Conservation (phyloP, 768 basidiomycete genomes). For the Mycena capillaripes region DNA sequence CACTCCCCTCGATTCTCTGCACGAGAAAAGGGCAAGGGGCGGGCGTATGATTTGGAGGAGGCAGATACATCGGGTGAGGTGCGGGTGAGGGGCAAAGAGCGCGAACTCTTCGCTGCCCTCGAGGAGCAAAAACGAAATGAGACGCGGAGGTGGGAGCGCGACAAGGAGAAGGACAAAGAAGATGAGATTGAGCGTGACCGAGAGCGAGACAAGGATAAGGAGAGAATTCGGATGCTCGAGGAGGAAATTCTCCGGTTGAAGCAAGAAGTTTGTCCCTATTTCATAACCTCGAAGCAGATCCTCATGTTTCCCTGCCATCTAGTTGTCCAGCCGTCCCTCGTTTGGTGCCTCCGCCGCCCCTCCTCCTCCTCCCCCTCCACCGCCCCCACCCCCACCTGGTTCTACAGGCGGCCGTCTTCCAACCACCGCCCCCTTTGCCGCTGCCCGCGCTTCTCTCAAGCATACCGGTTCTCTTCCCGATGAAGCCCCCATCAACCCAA, state of each 20-base stretch:
- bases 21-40: slow-evolving; percentile 62
- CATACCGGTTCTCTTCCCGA: slow-evolving; percentile 63
- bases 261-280: slow-evolving; percentile 61
- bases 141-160: slow-evolving; percentile 51
- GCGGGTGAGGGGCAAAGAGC: slow-evolving; percentile 70
- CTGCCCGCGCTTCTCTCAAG: slow-evolving; percentile 77
- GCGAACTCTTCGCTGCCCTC: slow-evolving; percentile 69
- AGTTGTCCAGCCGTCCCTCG: slow-evolving; percentile 63
- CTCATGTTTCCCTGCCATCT: slow-evolving; percentile 5
- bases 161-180: slow-evolving; percentile 46
- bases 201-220: slow-evolving; percentile 71
- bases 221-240: slow-evolving; percentile 73
- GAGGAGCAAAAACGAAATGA: slow-evolving; percentile 65
- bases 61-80: slow-evolving; percentile 60
- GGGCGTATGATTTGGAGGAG: slow-evolving; percentile 46
- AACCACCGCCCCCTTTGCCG: slow-evolving; percentile 59
- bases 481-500: slow-evolving; percentile 77
- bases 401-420: slow-evolving; percentile 45
- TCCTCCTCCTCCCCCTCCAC: slow-evolving; percentile 56
- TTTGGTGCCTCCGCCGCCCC: slow-evolving; percentile 36
- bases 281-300: slow-evolving; percentile 1
- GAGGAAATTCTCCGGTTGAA: slow-evolving; percentile 73
- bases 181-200: slow-evolving; percentile 47
- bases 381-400: slow-evolving; percentile 62
- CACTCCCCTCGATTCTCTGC: slow-evolving; percentile 25